These are phyloP conservation scores for Ascochyta viciae-villosae DNA, from an alignment of 2,329 filamentous ascomycete genomes.

Conservation along the genomic window DNA sequence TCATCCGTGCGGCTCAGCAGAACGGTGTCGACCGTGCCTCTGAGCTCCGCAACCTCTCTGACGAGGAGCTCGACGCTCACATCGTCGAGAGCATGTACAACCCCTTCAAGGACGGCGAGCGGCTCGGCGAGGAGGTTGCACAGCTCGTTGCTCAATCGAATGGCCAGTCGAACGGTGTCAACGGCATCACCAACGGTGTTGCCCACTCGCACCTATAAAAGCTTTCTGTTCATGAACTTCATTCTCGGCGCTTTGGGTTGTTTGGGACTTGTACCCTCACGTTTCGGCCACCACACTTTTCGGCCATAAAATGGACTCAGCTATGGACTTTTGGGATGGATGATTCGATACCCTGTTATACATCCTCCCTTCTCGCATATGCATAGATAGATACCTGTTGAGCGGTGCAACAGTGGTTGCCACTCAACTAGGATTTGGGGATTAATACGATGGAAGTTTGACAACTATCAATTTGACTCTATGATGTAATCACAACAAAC, in stretches of 20 bases:
- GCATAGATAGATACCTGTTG: slow-evolving; percentile 18
- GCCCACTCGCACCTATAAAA: slow-evolving; percentile 46
- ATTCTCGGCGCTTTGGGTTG: slow-evolving; percentile 22
- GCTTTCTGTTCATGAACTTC: slow-evolving; percentile 22
- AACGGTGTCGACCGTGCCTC: slow-evolving; percentile 67
- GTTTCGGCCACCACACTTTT: slow-evolving; percentile 20
- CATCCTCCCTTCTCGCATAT: slow-evolving; percentile 21
- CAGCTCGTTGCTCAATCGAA: slow-evolving; percentile 37
- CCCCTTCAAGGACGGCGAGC: slow-evolving; percentile 55
- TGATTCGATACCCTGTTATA: slow-evolving; percentile 38
- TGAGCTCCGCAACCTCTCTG: slow-evolving; percentile 69
- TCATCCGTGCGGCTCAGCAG: slow-evolving; percentile 88
- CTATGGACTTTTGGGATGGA: slow-evolving; percentile 27
- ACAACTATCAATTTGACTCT: neutral
- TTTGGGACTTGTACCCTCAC: slow-evolving; percentile 16
- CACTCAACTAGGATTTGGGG: slow-evolving; percentile 1
- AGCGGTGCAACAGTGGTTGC: slow-evolving; percentile 1
- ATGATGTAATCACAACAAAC: neutral
- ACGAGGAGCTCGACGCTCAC: slow-evolving; percentile 75
- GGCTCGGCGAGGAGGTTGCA: slow-evolving; percentile 49
- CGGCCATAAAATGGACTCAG: slow-evolving; percentile 28
- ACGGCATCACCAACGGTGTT: slow-evolving; percentile 37
- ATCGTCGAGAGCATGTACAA: slow-evolving; percentile 60
- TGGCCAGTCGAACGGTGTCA: slow-evolving; percentile 32
- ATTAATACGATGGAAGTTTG: slow-evolving; percentile 13